Percentiles rank a stretch among this genome's conserved stretches.
These are phyloP conservation scores for Mrakia frigida DNA, from an alignment of 768 basidiomycete species.

Conservation along the genomic window DNA sequence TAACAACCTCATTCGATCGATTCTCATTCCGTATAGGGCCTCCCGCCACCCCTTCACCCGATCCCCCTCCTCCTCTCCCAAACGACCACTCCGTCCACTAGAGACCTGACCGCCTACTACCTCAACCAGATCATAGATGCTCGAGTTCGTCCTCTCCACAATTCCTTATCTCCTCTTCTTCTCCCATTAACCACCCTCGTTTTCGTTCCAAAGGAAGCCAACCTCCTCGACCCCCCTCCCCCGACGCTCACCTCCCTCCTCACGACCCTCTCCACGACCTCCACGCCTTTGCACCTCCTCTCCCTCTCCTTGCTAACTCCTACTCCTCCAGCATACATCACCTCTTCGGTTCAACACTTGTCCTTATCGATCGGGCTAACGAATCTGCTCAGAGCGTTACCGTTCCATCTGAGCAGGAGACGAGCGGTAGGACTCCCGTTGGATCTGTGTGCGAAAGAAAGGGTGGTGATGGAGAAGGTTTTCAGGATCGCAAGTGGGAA, in stretches of 20 bases:
- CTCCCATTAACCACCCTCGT: background rate
- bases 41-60: constrained; percentile 75
- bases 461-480: constrained; percentile 73
- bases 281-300: constrained; percentile 71
- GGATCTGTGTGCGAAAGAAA: constrained; percentile 71
- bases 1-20: background rate
- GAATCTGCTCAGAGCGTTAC: constrained; percentile 68
- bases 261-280: constrained; percentile 71
- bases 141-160: constrained; percentile 53
- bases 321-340: constrained; percentile 51
- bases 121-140: constrained; percentile 79
- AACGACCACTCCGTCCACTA: constrained; percentile 47
- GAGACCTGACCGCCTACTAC: constrained; percentile 64
- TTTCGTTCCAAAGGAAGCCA: constrained; percentile 54
- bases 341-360: constrained; percentile 73
- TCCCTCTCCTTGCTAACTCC: constrained; percentile 63
- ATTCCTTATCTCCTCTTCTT: background rate
- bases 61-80: constrained; percentile 67
- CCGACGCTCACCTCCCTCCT: constrained; percentile 63
- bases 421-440: constrained; percentile 62
- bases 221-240: constrained; percentile 60
- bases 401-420: constrained; percentile 67
- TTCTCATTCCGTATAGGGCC: constrained; percentile 41
- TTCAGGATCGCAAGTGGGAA: constrained; percentile 49
- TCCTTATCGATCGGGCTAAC: constrained; percentile 66